These are phyloP conservation scores for Solanum pinnatisectum DNA, from an alignment of 257 asterid genomes.

Conservation along the genomic window DNA sequence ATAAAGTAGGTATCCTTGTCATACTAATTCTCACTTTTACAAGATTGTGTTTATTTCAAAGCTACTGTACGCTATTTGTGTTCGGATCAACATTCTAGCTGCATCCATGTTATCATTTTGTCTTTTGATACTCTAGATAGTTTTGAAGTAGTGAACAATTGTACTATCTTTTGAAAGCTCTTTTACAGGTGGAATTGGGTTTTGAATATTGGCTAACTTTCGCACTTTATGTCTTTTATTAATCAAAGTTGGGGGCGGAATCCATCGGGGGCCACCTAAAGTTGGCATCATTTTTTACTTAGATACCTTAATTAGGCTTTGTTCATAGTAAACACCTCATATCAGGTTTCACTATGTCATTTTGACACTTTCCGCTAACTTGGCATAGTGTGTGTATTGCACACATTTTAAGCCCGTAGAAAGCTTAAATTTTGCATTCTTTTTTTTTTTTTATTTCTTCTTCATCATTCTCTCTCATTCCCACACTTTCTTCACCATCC, in stretches of 20 bases:
- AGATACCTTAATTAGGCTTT: neutral
- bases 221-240: too few species aligned
- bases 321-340: neutral
- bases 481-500: neutral
- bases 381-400: neutral
- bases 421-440: neutral
- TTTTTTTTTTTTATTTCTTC: neutral
- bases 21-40: too few species aligned
- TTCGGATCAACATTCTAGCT: too few species aligned
- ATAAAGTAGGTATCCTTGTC: too few species aligned
- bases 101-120: too few species aligned
- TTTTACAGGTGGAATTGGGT: neutral
- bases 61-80: too few species aligned
- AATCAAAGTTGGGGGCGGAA: neutral
- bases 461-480: neutral
- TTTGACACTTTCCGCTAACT: neutral
- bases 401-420: neutral
- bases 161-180: too few species aligned
- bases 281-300: neutral
- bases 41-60: too few species aligned
- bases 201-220: too few species aligned
- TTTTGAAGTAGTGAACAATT: too few species aligned
- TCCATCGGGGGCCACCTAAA: neutral
- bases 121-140: too few species aligned
- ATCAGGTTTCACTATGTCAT: neutral